Conservation (phyloP, 495 filamentous ascomycete genomes). For the Penicillium verhagenii region DNA sequence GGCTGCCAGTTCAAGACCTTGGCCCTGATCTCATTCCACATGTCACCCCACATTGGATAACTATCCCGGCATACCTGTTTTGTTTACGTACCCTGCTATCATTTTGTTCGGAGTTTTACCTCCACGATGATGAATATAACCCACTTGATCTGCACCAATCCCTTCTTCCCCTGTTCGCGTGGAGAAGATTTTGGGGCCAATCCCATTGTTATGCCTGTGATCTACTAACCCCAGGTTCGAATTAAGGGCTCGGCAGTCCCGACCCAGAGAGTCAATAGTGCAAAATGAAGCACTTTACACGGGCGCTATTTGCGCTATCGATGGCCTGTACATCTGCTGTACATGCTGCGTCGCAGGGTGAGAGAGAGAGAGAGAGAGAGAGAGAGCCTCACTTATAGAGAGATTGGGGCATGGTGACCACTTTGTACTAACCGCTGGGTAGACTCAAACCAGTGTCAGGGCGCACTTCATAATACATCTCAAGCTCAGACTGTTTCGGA, state of each 20-base stretch:
- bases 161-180: constrained; percentile 7
- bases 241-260: constrained; percentile 3
- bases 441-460: constrained; percentile 5
- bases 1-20: background rate
- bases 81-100: constrained; percentile 9
- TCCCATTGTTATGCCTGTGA: constrained; percentile 12
- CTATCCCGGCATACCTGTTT: constrained; percentile 17
- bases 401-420: too few species aligned
- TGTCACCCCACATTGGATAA: constrained; percentile 12
- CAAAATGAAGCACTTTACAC: constrained; percentile 23
- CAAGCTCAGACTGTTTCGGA: constrained; percentile 34
- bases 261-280: constrained; percentile 2
- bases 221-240: constrained; percentile 13
- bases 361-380: too few species aligned
- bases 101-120: background rate
- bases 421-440: constrained; percentile 2
- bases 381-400: too few species aligned
- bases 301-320: constrained; percentile 13
- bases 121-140: constrained; percentile 20
- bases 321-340: constrained; percentile 15
- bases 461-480: constrained; percentile 2
- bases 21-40: constrained; percentile 26
- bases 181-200: constrained; percentile 11
- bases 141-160: constrained; percentile 21
- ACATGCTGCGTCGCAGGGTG: constrained; percentile 15